phyloP scores from a whole-genome alignment of 176 grass and related monocot genomes.

The Hordeum vulgare region DNA sequence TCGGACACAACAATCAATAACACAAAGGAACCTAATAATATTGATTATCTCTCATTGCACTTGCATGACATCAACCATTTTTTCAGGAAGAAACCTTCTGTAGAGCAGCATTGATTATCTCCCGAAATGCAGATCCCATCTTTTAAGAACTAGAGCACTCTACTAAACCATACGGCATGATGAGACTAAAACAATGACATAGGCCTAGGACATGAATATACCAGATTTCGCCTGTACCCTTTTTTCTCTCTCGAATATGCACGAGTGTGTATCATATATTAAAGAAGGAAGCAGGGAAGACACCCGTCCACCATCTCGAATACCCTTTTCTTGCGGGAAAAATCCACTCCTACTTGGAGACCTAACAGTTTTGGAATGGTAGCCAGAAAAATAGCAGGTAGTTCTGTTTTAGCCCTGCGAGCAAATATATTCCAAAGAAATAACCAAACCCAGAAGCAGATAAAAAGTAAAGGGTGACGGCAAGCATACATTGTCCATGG shows the following conservation, averaged over 20 bases:
- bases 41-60: neutral
- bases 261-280: too few species aligned
- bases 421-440: slow-evolving; percentile 4
- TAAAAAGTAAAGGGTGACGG: neutral
- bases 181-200: neutral
- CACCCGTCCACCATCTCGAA: too few species aligned
- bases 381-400: neutral
- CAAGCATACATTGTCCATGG: slow-evolving; percentile 36
- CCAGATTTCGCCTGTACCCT: neutral
- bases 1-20: neutral
- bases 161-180: neutral
- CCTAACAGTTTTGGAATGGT: neutral
- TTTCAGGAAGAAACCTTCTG: slow-evolving; percentile 2
- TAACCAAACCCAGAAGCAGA: neutral
- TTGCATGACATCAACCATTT: slow-evolving; percentile 5
- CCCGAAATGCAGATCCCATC: neutral
- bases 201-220: slow-evolving; percentile 2
- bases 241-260: neutral
- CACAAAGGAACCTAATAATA: neutral
- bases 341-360: slow-evolving; percentile 2
- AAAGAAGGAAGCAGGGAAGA: too few species aligned
- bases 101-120: neutral
- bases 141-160: slow-evolving; percentile 6
- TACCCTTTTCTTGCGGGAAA: neutral
- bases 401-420: neutral